Base-by-base conservation (phyloP, 108 stramenopile species). In the Nannochloropsis gaditana region DNA sequence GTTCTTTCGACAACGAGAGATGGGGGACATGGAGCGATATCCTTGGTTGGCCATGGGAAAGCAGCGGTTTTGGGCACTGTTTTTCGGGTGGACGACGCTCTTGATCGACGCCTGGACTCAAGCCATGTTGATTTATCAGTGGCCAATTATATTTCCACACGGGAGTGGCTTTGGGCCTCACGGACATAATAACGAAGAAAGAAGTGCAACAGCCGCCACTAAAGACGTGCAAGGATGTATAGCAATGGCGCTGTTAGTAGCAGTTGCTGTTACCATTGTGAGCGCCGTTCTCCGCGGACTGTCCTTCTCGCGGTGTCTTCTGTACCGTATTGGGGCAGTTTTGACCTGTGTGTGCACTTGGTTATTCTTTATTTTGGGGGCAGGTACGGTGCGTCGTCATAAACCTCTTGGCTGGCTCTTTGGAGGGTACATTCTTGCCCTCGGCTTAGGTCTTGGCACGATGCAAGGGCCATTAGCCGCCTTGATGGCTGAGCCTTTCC, bases 171-270 rank as follows among this genome's bases (percentile, higher is more conserved):
- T n/a, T n/a, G 59, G 59, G 2, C 59, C 59, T 8, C 59, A 73
- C n/a, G 59, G 59, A 0, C 59, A 8, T 73, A 2, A 6, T 15
- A n/a, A 15, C 15, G 5, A n/a, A 4, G n/a, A 4, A 11, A 50
- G 15, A n/a, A 73, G 59, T 73, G 19, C 59, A 73, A n/a, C 59
- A n/a, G 59, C 59, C 15, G 59, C 59, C 3, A n/a, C 59, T n/a
- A 73, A 73, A 73, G 59, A 73, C n/a, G 59, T 73, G 59, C 59
- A 73, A n/a, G 59, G 59, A n/a, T 73, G 59, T n/a, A n/a, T 73
- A n/a, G 59, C 59, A 15, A 73, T 73, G 59, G 59, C 19, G 15
- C n/a, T 73, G 59, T n/a, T 73, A 15, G 59, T n/a, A 3, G n/a
- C 59, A n/a, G 59, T n/a, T n/a, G 59, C n/a, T n/a, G n/a, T 6